Percentiles rank a stretch among this genome's conserved stretches.
Conservation (phyloP, 345 rosid species). For the Populus alba region DNA sequence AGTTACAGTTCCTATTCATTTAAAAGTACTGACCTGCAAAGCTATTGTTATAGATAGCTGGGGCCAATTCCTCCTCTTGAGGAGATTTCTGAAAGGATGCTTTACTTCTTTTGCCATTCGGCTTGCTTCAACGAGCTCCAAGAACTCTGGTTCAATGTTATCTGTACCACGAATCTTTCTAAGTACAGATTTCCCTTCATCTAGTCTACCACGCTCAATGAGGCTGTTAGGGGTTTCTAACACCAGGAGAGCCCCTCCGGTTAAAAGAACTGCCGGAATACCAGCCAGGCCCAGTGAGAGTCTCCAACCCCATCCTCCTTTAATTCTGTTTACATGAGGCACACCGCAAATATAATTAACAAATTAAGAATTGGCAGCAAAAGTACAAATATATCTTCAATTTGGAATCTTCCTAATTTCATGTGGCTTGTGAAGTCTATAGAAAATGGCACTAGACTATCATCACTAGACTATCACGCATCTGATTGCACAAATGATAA, state of each 20-base stretch:
- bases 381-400: neutral
- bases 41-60: conserved; percentile 75
- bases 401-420: neutral
- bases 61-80: conserved; percentile 68
- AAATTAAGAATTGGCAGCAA: neutral
- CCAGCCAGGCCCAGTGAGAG: conserved; percentile 85
- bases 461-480: neutral
- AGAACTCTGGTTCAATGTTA: conserved; percentile 77
- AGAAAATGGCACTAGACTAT: neutral
- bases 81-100: conserved; percentile 85
- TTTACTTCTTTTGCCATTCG: conserved; percentile 77
- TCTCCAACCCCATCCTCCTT: conserved; percentile 96
- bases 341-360: neutral
- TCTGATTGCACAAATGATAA: neutral
- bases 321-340: conserved; percentile 44
- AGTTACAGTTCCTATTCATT: neutral
- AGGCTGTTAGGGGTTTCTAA: conserved; percentile 90
- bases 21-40: conserved; percentile 53
- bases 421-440: neutral
- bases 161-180: conserved; percentile 75
- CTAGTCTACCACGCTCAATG: conserved; percentile 76
- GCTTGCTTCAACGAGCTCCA: conserved; percentile 88
- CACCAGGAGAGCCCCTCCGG: conserved; percentile 72
- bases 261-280: conserved; percentile 74
- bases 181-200: conserved; percentile 84